phyloP scores from a whole-genome alignment of 2,329 filamentous ascomycete genomes.

The Xylaria sp. region DNA sequence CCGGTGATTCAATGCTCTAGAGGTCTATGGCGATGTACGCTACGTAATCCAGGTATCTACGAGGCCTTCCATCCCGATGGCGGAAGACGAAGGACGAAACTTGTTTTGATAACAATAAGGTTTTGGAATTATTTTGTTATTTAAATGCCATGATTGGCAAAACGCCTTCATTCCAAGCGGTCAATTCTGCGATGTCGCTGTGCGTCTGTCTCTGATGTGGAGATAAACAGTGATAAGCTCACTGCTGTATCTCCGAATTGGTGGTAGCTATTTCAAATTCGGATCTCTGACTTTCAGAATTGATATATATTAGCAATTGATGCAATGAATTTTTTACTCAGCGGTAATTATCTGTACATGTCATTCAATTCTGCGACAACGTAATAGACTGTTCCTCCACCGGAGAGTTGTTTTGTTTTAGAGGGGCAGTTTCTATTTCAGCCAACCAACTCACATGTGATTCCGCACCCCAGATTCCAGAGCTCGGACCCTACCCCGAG shows the following conservation, averaged over 20 bases:
- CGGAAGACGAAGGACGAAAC: not conserved
- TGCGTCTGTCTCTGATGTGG: not conserved
- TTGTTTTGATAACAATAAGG: not conserved
- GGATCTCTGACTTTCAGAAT: not conserved
- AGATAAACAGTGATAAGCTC: not conserved
- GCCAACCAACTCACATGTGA: constrained; percentile 36
- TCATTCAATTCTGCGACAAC: not conserved
- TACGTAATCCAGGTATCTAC: not conserved
- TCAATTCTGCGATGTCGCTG: constrained; percentile 2
- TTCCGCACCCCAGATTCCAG: constrained; percentile 27
- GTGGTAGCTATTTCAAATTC: not conserved
- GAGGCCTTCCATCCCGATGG: not conserved
- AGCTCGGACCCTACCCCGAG: constrained; percentile 7
- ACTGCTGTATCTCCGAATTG: not conserved
- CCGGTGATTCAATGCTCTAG: not conserved
- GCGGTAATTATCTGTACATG: not conserved
- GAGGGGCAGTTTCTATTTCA: constrained; percentile 21
- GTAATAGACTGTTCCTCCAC: constrained; percentile 2
- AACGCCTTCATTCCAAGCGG: not conserved
- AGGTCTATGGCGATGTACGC: not conserved
- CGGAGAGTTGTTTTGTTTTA: not conserved
- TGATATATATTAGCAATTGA: not conserved
- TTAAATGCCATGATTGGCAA: not conserved
- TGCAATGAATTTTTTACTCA: not conserved
- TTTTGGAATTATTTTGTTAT: not conserved